Conservation (phyloP, 768 basidiomycete species). For the Suillus alpinus region DNA sequence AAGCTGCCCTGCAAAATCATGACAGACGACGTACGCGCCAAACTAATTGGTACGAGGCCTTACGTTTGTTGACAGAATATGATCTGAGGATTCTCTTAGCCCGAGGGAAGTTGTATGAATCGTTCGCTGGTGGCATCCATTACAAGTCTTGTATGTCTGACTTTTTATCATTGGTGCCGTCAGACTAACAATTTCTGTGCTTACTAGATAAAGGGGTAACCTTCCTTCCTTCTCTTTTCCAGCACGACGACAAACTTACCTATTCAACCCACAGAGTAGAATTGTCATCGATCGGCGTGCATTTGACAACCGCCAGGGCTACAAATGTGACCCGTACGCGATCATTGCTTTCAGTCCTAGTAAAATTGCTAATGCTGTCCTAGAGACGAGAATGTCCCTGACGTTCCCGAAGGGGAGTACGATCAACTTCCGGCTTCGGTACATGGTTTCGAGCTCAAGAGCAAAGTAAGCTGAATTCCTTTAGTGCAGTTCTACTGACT, state of each 20-base stretch:
- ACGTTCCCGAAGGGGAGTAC: constrained; percentile 51
- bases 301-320: background rate
- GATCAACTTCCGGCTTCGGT: constrained; percentile 55
- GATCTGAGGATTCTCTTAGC: constrained; percentile 1
- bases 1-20: constrained; percentile 10
- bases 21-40: constrained; percentile 5
- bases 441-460: constrained; percentile 59
- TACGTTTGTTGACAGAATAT: background rate
- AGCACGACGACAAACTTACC: constrained; percentile 56
- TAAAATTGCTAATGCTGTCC: background rate
- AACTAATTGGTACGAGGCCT: constrained; percentile 9
- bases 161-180: background rate
- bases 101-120: constrained; percentile 12
- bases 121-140: constrained; percentile 12
- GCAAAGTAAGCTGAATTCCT: constrained; percentile 33
- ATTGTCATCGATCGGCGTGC: background rate
- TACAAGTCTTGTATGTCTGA: constrained; percentile 15
- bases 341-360: background rate
- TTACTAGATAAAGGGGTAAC: constrained; percentile 13
- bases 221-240: constrained; percentile 40
- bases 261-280: constrained; percentile 23
- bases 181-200: background rate
- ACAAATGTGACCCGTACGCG: background rate
- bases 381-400: constrained; percentile 17
- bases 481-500: background rate